A percentile compares a stretch with the other conserved stretches of the same genome.
These are phyloP conservation scores for Cephaloascus fragrans DNA, from an alignment of 805 yeast species.

Conservation along the genomic window DNA sequence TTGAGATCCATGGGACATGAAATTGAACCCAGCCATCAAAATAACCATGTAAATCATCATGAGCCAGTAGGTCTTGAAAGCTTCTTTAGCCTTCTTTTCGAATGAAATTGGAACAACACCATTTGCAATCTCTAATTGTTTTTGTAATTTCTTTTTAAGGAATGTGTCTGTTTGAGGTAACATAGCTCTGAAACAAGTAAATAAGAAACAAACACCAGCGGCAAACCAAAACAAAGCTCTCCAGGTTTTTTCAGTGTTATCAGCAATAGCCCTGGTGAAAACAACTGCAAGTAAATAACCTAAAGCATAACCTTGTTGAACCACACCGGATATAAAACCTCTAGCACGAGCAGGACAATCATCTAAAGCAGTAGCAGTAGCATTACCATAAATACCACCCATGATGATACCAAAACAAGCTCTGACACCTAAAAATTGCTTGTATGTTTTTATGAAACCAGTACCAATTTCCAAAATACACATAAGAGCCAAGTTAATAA, in stretches of 20 bases:
- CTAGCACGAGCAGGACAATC: constrained; percentile 43
- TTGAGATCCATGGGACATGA: constrained; percentile 56
- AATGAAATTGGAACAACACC: constrained; percentile 20
- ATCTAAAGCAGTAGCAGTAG: constrained; percentile 43
- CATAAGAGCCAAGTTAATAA: constrained; percentile 18
- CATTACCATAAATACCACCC: constrained; percentile 49
- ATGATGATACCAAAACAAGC: constrained; percentile 33
- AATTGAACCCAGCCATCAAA: constrained; percentile 55
- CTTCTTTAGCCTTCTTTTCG: constrained; percentile 18
- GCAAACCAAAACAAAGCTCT: constrained; percentile 61
- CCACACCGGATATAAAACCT: constrained; percentile 54
- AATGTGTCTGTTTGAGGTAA: constrained; percentile 48
- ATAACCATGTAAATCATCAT: constrained; percentile 45
- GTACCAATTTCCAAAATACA: constrained; percentile 27
- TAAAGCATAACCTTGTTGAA: constrained; percentile 75
- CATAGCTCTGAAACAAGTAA: constrained; percentile 28
- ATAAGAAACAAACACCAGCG: constrained; percentile 42
- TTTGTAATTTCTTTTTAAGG: constrained; percentile 26
- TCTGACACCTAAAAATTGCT: constrained; percentile 27
- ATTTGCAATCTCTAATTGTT: constrained; percentile 12
- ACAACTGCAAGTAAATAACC: constrained; percentile 60
- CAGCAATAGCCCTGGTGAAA: constrained; percentile 54
- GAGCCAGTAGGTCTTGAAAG: constrained; percentile 45
- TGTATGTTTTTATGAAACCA: constrained; percentile 25
- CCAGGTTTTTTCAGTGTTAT: constrained; percentile 45